Evolutionary conservation across 1,284 basidiomycete species (phyloP).

Genomic region (Rhodotorula sp.): DNA sequence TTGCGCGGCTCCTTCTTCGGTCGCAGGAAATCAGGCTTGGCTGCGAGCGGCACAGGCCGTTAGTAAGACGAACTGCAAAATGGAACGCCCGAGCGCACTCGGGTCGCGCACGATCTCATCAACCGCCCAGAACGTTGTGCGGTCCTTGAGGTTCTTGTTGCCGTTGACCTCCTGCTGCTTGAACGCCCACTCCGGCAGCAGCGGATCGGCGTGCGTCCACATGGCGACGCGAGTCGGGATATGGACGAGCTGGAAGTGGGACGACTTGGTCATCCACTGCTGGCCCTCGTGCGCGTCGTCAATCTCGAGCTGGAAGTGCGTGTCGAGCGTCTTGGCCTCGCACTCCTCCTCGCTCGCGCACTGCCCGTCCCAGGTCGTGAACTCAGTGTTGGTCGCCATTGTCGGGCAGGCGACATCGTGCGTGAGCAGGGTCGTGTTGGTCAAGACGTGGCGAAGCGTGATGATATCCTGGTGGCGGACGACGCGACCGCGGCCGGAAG

Average conservation of each 20-base stretch:
- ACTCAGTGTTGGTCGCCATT: conserved; percentile 98
- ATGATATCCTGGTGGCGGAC: conserved; percentile 86
- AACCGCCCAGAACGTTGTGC: conserved; percentile 81
- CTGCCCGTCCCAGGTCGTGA: conserved; percentile 81
- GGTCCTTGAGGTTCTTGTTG: conserved; percentile 86
- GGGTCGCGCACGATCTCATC: conserved; percentile 71
- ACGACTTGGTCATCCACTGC: conserved; percentile 84
- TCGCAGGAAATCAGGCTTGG: conserved; percentile 25
- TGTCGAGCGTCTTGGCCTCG: conserved; percentile 63
- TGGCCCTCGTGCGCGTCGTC: conserved; percentile 71
- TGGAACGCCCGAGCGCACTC: conserved; percentile 15
- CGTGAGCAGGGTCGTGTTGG: conserved; percentile 78
- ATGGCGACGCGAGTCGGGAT: conserved; percentile 84
- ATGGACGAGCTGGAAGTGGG: conserved; percentile 86
- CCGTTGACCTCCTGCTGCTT: conserved; percentile 98
- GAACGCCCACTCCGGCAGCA: conserved; percentile 93
- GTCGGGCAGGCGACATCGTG: conserved; percentile 97
- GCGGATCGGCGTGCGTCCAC: conserved; percentile 78
- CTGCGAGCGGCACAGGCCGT: neutral
- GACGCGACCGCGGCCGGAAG: conserved; percentile 80
- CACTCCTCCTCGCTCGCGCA: conserved; percentile 60
- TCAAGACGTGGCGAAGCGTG: conserved; percentile 84
- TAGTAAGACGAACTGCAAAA: neutral
- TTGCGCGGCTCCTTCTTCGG: conserved; percentile 55
- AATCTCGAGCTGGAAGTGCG: conserved; percentile 74